Percentiles rank a stretch among this genome's conserved stretches.
These are phyloP conservation scores for Ceratocystis alfenasii DNA, from an alignment of 2,329 filamentous ascomycete genomes.

Conservation along the genomic window DNA sequence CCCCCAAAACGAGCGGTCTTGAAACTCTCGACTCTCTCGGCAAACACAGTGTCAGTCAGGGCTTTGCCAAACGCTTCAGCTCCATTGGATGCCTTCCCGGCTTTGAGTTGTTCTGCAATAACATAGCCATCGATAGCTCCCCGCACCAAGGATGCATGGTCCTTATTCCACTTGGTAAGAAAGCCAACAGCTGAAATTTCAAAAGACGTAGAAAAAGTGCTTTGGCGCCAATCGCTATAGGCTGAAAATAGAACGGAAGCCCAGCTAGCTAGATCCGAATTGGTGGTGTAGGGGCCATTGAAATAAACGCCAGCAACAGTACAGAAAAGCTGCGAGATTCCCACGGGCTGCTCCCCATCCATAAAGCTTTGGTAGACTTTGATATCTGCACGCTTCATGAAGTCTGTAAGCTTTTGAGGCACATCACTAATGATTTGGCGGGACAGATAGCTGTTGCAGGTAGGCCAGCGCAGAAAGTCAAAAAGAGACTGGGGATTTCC, in stretches of 20 bases:
- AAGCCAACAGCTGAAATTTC: conserved; percentile 12
- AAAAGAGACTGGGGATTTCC: not conserved
- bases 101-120: not conserved
- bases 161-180: conserved; percentile 10
- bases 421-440: conserved; percentile 13
- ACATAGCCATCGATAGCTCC: conserved; percentile 19
- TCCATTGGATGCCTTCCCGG: not conserved
- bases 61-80: not conserved
- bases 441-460: conserved; percentile 17
- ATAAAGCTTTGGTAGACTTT: not conserved
- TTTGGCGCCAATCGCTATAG: conserved; percentile 15
- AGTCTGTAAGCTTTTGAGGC: conserved; percentile 1
- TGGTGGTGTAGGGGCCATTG: conserved; percentile 11
- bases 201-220: conserved; percentile 15
- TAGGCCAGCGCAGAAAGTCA: conserved; percentile 18
- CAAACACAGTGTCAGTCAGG: not conserved
- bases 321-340: conserved; percentile 9
- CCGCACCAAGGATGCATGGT: not conserved
- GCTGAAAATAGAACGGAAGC: conserved; percentile 11
- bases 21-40: conserved; percentile 11
- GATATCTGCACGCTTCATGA: conserved; percentile 8
- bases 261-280: conserved; percentile 18
- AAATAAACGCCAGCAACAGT: conserved; percentile 9
- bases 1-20: conserved; percentile 15
- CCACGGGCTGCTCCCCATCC: not conserved